Conservation (phyloP, 1,139 yeast species). For the Yamadazyma sp. region DNA sequence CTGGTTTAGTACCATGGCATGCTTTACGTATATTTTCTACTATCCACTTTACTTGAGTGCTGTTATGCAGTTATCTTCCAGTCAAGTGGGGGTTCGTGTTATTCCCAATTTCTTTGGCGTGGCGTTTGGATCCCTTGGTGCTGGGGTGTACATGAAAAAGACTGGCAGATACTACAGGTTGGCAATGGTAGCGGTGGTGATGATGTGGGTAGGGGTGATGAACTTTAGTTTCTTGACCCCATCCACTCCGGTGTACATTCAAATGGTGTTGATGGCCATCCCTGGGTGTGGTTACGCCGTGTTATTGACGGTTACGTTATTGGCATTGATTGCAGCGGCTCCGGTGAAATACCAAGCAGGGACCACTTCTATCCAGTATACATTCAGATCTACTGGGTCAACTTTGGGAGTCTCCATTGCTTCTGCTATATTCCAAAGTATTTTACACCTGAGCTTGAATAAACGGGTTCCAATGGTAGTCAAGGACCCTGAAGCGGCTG, state of each 20-base stretch:
- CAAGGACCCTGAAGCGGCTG: slow-evolving; percentile 32
- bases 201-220: slow-evolving; percentile 47
- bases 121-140: slow-evolving; percentile 64
- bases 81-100: slow-evolving; percentile 61
- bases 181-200: slow-evolving; percentile 42
- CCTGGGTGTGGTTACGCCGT: slow-evolving; percentile 62
- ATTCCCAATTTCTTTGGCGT: slow-evolving; percentile 70
- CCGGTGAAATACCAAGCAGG: slow-evolving; percentile 67
- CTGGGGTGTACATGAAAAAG: slow-evolving; percentile 66
- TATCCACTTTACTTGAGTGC: slow-evolving; percentile 65
- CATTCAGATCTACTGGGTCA: slow-evolving; percentile 73
- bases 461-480: slow-evolving; percentile 24
- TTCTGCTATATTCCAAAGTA: slow-evolving; percentile 59
- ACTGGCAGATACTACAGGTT: slow-evolving; percentile 68
- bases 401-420: slow-evolving; percentile 71
- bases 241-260: slow-evolving; percentile 38
- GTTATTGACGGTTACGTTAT: slow-evolving; percentile 63
- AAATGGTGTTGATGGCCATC: slow-evolving; percentile 35
- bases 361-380: slow-evolving; percentile 73
- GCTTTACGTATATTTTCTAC: slow-evolving; percentile 56
- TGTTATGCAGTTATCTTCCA: slow-evolving; percentile 54
- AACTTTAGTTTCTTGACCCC: slow-evolving; percentile 38
- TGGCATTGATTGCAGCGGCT: slow-evolving; percentile 65
- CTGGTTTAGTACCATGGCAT: slow-evolving; percentile 62
- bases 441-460: slow-evolving; percentile 20